phyloP scores from a whole-genome alignment of 257 asterid genomes.

The Nicotiana obtusifolia region DNA sequence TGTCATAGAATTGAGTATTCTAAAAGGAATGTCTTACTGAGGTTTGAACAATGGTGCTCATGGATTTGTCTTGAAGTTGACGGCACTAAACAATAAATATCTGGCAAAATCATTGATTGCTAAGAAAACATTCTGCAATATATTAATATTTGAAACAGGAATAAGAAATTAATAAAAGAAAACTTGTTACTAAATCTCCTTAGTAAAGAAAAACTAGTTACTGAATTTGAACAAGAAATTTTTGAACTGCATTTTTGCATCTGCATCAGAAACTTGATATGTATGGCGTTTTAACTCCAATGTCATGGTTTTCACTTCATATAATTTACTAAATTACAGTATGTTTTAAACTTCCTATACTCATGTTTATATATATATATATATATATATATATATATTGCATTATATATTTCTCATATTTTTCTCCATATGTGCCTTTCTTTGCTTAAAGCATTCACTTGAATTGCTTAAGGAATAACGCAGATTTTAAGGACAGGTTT shows the following conservation, averaged over 20 bases:
- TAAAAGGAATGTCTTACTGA: neutral
- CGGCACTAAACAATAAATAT: neutral
- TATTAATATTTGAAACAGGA: neutral
- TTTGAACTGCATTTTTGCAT: neutral
- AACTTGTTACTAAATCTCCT: neutral
- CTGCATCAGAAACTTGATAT: neutral
- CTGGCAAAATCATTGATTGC: neutral
- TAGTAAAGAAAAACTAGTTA: neutral
- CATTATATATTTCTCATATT: neutral
- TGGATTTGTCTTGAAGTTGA: neutral
- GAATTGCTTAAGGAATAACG: neutral
- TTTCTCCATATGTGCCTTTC: neutral
- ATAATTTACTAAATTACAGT: neutral
- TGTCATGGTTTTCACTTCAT: neutral
- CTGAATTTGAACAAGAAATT: neutral
- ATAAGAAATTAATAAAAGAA: neutral
- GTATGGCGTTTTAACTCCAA: neutral
- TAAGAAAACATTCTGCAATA: neutral
- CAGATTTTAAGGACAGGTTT: neutral
- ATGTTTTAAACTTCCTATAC: neutral
- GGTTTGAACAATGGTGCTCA: neutral
- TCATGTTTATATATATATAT: neutral
- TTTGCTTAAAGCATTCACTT: neutral
- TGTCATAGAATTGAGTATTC: neutral
- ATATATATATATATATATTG: neutral